Evolutionary conservation across 805 yeast species (phyloP), one percentile per base, ranked within the genome.

Genomic region (Wickerhamomyces strasburgensis): DNA sequence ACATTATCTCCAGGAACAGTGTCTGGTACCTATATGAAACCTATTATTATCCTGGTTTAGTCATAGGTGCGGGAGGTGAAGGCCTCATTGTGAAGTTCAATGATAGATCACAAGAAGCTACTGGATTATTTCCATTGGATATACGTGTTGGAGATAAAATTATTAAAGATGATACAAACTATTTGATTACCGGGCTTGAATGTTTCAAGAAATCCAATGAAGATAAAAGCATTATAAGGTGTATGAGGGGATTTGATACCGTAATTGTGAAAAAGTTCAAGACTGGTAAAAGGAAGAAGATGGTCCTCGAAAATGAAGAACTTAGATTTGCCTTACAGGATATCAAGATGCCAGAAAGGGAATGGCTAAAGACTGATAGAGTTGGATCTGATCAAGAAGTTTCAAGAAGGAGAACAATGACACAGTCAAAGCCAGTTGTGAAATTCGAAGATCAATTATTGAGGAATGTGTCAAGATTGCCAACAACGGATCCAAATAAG

Each of bases 241-340:
- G 87, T 51, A 64, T 77, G 39, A 61, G 87, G 44, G 88, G 88
- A 0, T 80, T 63, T 48, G 78, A 78, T 49, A 60, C 67, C 0
- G 71, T 77, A 3, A 58, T 61, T 43, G 56, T 67, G 6, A 61
- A 50, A 41, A 59, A 52, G 32, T 44, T 55, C 17, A 39, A 34
- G 29, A 43, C 33, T 19, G 15, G 14, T 2, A 35, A 51, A 40
- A 27, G 41, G 17, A 38, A 33, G 27, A 42, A 40, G 14, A 48
- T 49, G 34, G 24, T 44, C 46, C n/a, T 34, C 19, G 32, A 10
- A 29, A 13, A 31, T 14, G 53, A 10, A 13, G 52, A 52, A 14
- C 37, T 47, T 13, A 35, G 34, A 6, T 37, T 54, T 11, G 40
- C 64, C 0, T 33, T 67, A 4, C 56, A 58, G 8, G 56, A 56